A percentile compares a stretch with the other conserved stretches of the same genome.
Conservation (phyloP, 2,329 filamentous ascomycete species). For the Arthrobotrys musiformis region DNA sequence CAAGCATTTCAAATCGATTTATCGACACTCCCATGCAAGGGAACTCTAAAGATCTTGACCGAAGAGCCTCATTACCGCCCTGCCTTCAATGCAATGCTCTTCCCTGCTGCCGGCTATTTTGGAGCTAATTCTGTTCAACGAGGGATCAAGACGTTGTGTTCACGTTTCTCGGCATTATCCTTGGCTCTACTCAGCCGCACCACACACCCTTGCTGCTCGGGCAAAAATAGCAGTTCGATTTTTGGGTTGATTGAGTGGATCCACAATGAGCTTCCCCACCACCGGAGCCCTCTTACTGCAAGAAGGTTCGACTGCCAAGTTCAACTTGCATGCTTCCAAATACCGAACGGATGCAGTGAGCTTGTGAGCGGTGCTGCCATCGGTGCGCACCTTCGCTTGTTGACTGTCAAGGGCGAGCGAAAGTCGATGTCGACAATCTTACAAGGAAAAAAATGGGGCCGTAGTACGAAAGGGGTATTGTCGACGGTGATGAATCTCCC, state of each 20-base stretch:
- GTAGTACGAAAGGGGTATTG: constrained; percentile 25
- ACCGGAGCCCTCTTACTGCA: constrained; percentile 12
- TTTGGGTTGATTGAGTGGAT: not conserved
- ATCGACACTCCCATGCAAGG: not conserved
- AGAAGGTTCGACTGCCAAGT: constrained; percentile 8
- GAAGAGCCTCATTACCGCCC: constrained; percentile 13
- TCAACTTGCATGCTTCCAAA: constrained; percentile 51
- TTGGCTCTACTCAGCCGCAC: constrained; percentile 54
- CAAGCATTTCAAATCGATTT: constrained; percentile 21
- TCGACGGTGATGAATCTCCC: not conserved
- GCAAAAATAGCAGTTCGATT: constrained; percentile 52
- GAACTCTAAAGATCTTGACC: not conserved
- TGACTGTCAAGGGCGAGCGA: constrained; percentile 9
- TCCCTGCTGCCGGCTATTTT: constrained; percentile 21
- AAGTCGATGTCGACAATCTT: constrained; percentile 15
- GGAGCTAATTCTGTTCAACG: constrained; percentile 7
- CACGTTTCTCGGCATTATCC: constrained; percentile 12
- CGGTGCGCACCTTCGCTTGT: constrained; percentile 18
- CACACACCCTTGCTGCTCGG: constrained; percentile 28
- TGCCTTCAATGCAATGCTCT: not conserved
- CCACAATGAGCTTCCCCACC: constrained; percentile 8
- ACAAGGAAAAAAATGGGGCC: not conserved
- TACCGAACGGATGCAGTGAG: constrained; percentile 6
- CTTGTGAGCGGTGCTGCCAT: constrained; percentile 11
- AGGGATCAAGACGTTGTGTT: constrained; percentile 21